A percentile compares a stretch with the other conserved stretches of the same genome.
Conservation (phyloP, 805 yeast species). For the Naumovozyma dairenensis region DNA sequence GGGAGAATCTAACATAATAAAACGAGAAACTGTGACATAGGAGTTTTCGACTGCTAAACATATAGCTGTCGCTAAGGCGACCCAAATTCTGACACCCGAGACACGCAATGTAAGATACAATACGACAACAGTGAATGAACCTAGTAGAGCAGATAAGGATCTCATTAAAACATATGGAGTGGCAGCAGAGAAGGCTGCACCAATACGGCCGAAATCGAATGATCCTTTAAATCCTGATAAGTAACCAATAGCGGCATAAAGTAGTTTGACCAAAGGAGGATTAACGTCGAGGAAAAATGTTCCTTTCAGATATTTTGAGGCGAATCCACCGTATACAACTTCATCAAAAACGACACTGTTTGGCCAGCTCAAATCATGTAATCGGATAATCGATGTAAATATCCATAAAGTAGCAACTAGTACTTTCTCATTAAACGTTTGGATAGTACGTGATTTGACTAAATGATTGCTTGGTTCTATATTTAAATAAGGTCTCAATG, state of each 20-base stretch:
- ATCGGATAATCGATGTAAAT: conserved; percentile 49
- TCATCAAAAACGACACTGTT: conserved; percentile 83
- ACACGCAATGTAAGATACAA: conserved; percentile 59
- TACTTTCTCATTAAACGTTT: conserved; percentile 31
- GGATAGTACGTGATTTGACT: conserved; percentile 33
- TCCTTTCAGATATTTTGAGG: conserved; percentile 64
- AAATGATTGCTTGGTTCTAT: conserved; percentile 39
- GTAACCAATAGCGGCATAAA: conserved; percentile 58
- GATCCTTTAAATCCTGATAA: conserved; percentile 63
- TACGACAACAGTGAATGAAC: conserved; percentile 56
- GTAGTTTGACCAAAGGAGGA: conserved; percentile 69
- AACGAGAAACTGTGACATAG: conserved; percentile 58
- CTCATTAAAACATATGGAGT: conserved; percentile 62
- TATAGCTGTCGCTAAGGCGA: conserved; percentile 47
- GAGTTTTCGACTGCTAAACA: conserved; percentile 59
- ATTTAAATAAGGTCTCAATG: conserved; percentile 42
- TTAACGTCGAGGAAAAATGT: conserved; percentile 60
- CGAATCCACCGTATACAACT: conserved; percentile 88
- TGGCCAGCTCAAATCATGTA: conserved; percentile 54
- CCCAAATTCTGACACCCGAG: conserved; percentile 61
- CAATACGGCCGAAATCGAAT: conserved; percentile 56
- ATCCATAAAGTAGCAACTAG: conserved; percentile 35
- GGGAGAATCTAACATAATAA: conserved; percentile 67
- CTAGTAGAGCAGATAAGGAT: conserved; percentile 55
- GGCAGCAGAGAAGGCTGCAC: conserved; percentile 45